Percentiles rank a stretch among this genome's conserved stretches.
Conservation (phyloP, 2,329 filamentous ascomycete species). For the Microdochium bolleyi region DNA sequence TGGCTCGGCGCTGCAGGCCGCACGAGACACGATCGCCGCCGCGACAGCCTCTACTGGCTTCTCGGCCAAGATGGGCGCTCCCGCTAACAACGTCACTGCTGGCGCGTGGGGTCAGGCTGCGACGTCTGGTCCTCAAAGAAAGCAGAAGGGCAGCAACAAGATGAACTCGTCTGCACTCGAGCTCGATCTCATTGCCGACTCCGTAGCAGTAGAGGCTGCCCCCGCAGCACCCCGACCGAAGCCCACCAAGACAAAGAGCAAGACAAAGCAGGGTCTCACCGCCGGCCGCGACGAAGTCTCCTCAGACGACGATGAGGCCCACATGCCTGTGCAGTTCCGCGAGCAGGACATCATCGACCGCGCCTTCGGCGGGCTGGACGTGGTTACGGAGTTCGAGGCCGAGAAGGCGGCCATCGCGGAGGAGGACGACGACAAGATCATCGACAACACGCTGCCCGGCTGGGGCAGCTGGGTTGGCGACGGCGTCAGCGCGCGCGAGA, state of each 20-base stretch:
- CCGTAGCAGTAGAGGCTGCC: conserved; percentile 12
- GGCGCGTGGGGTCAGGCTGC: conserved; percentile 20
- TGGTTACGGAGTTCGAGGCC: conserved; percentile 68
- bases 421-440: conserved; percentile 74
- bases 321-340: conserved; percentile 49
- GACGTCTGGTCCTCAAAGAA: conserved; percentile 10
- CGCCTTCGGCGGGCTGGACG: conserved; percentile 84
- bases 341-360: conserved; percentile 65
- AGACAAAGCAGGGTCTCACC: conserved; percentile 8
- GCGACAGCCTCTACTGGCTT: conserved; percentile 12
- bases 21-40: conserved; percentile 21
- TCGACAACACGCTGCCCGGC: conserved; percentile 81
- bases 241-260: conserved; percentile 12
- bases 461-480: conserved; percentile 92
- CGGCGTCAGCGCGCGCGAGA: conserved; percentile 65
- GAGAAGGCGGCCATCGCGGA: conserved; percentile 68
- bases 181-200: conserved; percentile 17
- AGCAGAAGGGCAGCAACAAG: conserved; percentile 15
- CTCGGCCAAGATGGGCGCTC: conserved; percentile 6
- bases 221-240: conserved; percentile 12
- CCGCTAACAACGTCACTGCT: conserved; percentile 10
- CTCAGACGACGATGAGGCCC: conserved; percentile 28
- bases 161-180: conserved; percentile 15
- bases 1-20: conserved; percentile 30
- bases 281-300: conserved; percentile 14